Percentiles rank a stretch among this genome's conserved stretches.
phyloP scores from a whole-genome alignment of 2,329 filamentous ascomycete genomes.

The Fusarium subtropicale region DNA sequence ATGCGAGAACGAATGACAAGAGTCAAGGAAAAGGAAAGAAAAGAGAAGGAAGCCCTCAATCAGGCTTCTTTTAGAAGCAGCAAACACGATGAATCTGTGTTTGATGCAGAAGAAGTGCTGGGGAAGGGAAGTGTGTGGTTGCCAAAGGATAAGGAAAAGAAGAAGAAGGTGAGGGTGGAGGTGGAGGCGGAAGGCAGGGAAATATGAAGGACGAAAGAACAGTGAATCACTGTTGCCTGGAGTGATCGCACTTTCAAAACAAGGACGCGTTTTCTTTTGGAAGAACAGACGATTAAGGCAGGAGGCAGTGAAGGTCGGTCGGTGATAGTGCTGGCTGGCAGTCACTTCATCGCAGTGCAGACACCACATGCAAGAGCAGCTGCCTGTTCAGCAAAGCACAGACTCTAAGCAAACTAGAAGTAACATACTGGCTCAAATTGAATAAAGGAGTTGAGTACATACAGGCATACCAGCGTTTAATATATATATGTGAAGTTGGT shows the following conservation, averaged over 20 bases:
- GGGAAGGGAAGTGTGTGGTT: conserved; percentile 21
- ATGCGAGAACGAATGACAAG: background rate
- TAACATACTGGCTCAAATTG: background rate
- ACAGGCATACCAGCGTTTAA: background rate
- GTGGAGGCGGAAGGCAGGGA: background rate
- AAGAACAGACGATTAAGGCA: background rate
- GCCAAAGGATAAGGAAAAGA: background rate
- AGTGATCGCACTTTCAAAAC: background rate
- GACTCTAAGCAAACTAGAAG: background rate
- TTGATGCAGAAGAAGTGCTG: background rate
- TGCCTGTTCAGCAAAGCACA: background rate
- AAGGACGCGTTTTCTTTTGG: background rate
- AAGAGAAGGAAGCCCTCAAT: background rate
- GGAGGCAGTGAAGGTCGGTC: conserved; percentile 4
- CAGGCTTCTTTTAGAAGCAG: background rate
- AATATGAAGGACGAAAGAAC: background rate
- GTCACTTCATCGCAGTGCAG: background rate
- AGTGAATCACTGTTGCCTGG: conserved; percentile 17
- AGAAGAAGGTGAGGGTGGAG: background rate
- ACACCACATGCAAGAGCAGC: background rate
- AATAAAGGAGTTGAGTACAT: background rate
- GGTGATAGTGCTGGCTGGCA: conserved; percentile 20
- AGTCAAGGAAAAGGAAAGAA: background rate
- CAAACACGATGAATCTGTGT: background rate
- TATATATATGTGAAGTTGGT: background rate